Conservation (phyloP, 106 monocot genomes). For the Dendrobium catenatum region DNA sequence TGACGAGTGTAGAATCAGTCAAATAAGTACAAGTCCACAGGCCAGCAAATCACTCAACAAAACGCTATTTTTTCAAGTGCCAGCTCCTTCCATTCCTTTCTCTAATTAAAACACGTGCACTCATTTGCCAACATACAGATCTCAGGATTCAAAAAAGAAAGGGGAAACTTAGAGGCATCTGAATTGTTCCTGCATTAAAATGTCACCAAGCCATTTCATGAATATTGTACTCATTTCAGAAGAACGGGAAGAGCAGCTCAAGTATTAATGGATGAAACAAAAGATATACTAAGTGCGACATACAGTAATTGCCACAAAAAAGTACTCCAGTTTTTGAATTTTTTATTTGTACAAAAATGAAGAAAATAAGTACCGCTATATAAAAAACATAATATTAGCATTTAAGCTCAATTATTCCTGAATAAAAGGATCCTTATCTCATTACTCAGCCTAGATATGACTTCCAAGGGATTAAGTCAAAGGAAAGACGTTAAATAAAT, state of each 20-base stretch:
- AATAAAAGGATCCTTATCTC: neutral
- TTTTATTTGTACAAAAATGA: neutral
- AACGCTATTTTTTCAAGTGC: neutral
- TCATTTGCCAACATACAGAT: neutral
- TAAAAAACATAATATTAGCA: neutral
- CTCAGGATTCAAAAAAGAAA: neutral
- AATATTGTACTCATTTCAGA: neutral
- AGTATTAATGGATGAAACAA: neutral
- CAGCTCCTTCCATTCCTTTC: neutral
- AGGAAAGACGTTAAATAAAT: neutral
- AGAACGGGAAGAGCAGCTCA: neutral
- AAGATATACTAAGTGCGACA: neutral
- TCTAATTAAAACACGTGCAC: neutral
- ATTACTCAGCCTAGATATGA: neutral
- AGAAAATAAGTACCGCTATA: neutral
- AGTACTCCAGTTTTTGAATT: neutral
- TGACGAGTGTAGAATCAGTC: neutral
- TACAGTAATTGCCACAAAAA: neutral
- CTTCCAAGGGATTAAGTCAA: neutral
- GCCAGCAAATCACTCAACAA: neutral
- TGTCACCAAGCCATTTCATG: neutral
- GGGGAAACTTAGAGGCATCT: neutral
- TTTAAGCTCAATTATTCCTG: neutral
- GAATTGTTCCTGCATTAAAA: neutral
- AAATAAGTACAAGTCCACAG: neutral